Base-by-base conservation (phyloP, 2,329 filamentous ascomycete species). In the Aspergillus sergii region DNA sequence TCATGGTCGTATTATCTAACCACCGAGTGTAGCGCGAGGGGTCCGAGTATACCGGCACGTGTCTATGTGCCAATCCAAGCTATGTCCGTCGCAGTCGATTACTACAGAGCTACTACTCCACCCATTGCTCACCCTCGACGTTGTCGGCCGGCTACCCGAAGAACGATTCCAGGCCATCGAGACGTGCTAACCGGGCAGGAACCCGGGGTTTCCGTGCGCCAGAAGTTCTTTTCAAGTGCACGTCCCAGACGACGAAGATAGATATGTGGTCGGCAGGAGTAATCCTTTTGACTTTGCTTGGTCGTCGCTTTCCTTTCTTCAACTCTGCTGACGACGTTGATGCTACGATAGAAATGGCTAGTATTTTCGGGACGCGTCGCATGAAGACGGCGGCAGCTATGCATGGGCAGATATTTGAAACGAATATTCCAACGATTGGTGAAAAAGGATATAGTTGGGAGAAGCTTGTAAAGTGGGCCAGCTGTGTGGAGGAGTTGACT, bases 301-400 rank as follows among this genome's bases (percentile, higher is more conserved):
- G 92, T 46, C 91, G 91, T 61, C 89, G 95, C 4, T 99, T 99
- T 72, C 95, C 95, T 1, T 99, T 99, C 80, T 99, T 99, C 84
- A 97, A 99, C 80, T 96, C 92, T 53, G 91, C 93, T n/a, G 95
- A 99, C 76, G 95, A 99, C 72, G 91, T 99, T 55, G 95, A 99
- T 74, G 95, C 95, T 58, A 91, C 97, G 86, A 94, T 99, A 69
- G 95, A 99, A 78, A 96, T 99, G 69, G 92, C 94, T 41, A 96
- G 93, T 63, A 96, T 99, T 64, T 97, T 98, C 76, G 95, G 95
- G 57, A 85, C 85, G 48, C 89, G 87, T 74, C 88, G 89, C 63
- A 98, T 99, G 94, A 91, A 90, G 73, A 83, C 87, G 39, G 91
- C 91, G 3, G 93, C 92, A 0, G 82, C 93, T 21, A 83, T 97